Evolutionary conservation across 257 asterid species (phyloP).

Genomic region (Nicotiana paniculata): DNA sequence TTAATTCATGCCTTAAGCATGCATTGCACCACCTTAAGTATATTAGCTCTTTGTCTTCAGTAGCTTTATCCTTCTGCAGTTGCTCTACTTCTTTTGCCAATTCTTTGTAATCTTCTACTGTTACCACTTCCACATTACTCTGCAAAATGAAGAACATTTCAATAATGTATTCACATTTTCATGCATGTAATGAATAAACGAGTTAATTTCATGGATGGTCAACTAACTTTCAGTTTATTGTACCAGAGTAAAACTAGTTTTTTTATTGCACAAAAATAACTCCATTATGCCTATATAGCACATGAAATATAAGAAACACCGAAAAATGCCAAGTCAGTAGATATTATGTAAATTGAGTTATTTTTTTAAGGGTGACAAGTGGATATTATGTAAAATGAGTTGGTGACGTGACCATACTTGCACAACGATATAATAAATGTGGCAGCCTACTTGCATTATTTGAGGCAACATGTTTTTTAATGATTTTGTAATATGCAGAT

Average conservation of each 20-base stretch:
- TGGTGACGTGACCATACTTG: background rate
- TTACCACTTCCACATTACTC: constrained; percentile 22
- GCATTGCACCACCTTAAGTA: constrained; percentile 50
- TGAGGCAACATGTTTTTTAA: background rate
- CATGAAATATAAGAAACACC: background rate
- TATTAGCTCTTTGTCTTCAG: constrained; percentile 30
- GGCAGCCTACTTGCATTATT: background rate
- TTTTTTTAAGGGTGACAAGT: background rate
- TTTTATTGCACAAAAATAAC: background rate
- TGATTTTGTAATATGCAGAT: too few relatives aligned
- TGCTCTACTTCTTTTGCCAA: constrained; percentile 22
- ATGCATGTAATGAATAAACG: background rate
- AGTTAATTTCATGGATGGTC: background rate
- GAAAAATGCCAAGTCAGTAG: background rate
- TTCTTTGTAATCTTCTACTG: constrained; percentile 19
- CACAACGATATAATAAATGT: background rate
- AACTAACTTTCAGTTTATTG: background rate
- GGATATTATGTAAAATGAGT: background rate
- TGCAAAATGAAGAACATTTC: constrained; percentile 15
- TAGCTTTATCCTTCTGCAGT: constrained; percentile 19
- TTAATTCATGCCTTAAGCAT: constrained; percentile 40
- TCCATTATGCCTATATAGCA: background rate
- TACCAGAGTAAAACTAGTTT: background rate
- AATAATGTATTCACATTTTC: background rate
- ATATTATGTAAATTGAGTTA: background rate